Percentiles rank a stretch among this genome's conserved stretches.
Evolutionary conservation across 2,329 filamentous ascomycete genomes (phyloP).

Genomic region (Botrytis hyacinthi): DNA sequence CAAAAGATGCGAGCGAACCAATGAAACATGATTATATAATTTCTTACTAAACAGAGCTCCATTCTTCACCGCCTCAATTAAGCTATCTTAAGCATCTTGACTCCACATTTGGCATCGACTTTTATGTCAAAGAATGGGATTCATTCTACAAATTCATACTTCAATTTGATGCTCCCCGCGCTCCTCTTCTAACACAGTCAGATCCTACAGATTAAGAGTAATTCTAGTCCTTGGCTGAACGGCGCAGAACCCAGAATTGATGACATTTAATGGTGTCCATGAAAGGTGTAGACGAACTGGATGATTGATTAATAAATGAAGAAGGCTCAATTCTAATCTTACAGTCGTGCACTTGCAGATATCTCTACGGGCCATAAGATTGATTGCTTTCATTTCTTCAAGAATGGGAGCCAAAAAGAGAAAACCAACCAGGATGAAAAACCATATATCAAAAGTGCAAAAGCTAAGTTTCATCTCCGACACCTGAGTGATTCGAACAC

Average conservation of each 20-base stretch:
- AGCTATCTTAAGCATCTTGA: not conserved
- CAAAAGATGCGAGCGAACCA: not conserved
- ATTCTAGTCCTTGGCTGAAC: not conserved
- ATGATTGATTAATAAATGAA: not conserved
- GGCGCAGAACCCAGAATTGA: not conserved
- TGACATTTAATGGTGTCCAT: not conserved
- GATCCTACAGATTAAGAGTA: not conserved
- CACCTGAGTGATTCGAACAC: conserved; percentile 21
- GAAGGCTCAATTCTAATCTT: not conserved
- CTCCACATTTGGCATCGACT: not conserved
- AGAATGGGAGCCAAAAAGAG: not conserved
- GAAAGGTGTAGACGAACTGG: not conserved
- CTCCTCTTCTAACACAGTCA: not conserved
- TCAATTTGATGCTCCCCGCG: not conserved
- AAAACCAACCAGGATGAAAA: not conserved
- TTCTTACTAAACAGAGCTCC: not conserved
- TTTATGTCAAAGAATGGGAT: conserved; percentile 5
- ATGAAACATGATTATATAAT: not conserved
- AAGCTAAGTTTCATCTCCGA: accelerated
- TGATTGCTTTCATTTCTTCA: not conserved
- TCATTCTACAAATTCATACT: not conserved
- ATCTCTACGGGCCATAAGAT: not conserved
- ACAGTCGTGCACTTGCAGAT: not conserved
- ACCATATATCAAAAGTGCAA: not conserved
- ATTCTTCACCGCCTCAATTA: not conserved